These are phyloP conservation scores for Termitomyces sp. DNA, from an alignment of 768 basidiomycete species.

Conservation along the genomic window DNA sequence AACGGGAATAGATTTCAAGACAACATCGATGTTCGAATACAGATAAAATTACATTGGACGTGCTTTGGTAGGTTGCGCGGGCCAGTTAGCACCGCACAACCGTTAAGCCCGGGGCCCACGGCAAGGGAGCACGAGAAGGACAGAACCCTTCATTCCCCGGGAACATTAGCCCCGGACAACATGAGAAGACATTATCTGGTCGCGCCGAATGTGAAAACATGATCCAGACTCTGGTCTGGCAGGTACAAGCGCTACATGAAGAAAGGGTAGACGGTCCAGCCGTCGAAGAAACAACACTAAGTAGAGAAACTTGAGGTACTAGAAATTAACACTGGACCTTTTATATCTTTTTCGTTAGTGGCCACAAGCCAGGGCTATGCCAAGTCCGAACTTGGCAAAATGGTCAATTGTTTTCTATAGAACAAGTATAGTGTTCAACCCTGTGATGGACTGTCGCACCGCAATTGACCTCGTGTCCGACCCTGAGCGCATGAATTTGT, in stretches of 20 bases:
- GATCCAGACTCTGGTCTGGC: slow-evolving; percentile 6
- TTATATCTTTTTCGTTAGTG: neutral
- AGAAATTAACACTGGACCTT: neutral
- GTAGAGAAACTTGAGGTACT: neutral
- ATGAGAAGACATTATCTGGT: neutral
- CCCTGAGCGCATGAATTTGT: neutral
- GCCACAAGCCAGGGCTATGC: neutral
- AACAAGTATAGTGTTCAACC: neutral
- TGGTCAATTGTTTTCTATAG: neutral
- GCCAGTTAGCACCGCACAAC: neutral
- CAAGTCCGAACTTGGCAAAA: neutral
- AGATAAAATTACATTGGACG: neutral
- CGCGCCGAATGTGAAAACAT: neutral
- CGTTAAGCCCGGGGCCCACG: slow-evolving; percentile 8
- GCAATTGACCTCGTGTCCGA: neutral
- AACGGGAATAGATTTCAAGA: neutral
- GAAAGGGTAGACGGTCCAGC: neutral
- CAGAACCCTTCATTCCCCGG: slow-evolving; percentile 4
- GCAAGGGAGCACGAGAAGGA: slow-evolving; percentile 10
- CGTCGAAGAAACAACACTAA: neutral
- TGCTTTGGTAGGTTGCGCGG: slow-evolving; percentile 3
- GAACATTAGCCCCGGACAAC: slow-evolving; percentile 3
- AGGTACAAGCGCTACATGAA: slow-evolving; percentile 7
- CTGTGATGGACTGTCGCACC: neutral
- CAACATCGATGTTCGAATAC: neutral